A percentile compares a stretch with the other conserved stretches of the same genome.
Evolutionary conservation across 148 eudicot genomes (phyloP).

Genomic region (Chenopodium suecicum): DNA sequence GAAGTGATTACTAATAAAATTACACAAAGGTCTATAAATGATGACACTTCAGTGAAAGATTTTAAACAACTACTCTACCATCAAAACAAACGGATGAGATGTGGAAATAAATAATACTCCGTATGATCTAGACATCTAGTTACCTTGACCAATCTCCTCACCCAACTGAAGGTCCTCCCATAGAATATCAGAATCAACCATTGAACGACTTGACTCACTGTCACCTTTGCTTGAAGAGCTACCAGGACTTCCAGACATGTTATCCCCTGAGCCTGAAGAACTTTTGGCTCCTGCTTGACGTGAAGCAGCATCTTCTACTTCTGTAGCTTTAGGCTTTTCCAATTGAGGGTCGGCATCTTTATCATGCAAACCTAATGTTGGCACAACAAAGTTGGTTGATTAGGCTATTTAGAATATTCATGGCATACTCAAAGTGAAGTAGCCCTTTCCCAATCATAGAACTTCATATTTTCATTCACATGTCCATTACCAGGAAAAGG

Average conservation of each 20-base stretch:
- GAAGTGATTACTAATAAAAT: constrained; percentile 2
- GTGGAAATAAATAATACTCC: background rate
- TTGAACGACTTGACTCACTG: constrained; percentile 32
- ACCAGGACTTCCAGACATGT: constrained; percentile 33
- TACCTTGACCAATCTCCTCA: constrained; percentile 87
- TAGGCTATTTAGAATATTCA: constrained; percentile 25
- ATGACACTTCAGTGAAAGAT: background rate
- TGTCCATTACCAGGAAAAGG: constrained; percentile 25
- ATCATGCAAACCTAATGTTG: constrained; percentile 26
- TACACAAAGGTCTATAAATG: background rate
- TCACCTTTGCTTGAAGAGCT: constrained; percentile 48
- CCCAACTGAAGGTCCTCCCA: constrained; percentile 78
- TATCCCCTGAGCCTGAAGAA: constrained; percentile 34
- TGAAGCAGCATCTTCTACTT: constrained; percentile 32
- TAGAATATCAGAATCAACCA: constrained; percentile 49
- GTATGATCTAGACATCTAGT: background rate
- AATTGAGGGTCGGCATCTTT: constrained; percentile 33
- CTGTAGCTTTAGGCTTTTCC: constrained; percentile 27
- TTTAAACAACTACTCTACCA: background rate
- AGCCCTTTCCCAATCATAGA: constrained; percentile 12
- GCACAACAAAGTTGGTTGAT: constrained; percentile 21
- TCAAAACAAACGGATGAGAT: background rate
- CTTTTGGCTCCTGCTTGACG: constrained; percentile 32
- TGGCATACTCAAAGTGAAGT: constrained; percentile 21
- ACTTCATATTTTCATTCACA: constrained; percentile 18